Conservation (phyloP, 2,329 filamentous ascomycete genomes). For the Aphanocladium album region DNA sequence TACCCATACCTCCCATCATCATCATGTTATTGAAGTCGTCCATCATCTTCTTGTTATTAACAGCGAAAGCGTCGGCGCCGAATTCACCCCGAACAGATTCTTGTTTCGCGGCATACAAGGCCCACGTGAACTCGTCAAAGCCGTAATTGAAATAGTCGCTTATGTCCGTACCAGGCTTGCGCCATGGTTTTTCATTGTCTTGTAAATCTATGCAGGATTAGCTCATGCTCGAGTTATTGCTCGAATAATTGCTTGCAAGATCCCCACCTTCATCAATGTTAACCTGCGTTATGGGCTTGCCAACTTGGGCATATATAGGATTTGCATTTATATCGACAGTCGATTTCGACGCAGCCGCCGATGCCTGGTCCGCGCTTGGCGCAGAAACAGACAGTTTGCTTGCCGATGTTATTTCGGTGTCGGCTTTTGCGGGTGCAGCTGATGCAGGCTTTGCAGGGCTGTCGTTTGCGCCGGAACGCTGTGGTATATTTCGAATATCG, state of each 20-base stretch:
- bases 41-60: conserved; percentile 73
- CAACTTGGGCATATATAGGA: conserved; percentile 70
- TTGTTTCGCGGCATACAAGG: conserved; percentile 87
- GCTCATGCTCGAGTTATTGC: conserved; percentile 11
- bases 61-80: conserved; percentile 57
- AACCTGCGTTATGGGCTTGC: conserved; percentile 74
- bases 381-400: conserved; percentile 27
- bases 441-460: conserved; percentile 40
- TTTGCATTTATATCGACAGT: conserved; percentile 80
- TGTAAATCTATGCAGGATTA: conserved; percentile 49
- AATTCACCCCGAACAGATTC: conserved; percentile 72
- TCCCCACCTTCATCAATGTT: conserved; percentile 62
- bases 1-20: conserved; percentile 49
- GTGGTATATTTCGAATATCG: conserved; percentile 61
- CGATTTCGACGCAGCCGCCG: conserved; percentile 68
- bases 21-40: conserved; percentile 65
- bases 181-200: conserved; percentile 89
- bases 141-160: conserved; percentile 99
- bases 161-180: conserved; percentile 86
- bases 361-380: conserved; percentile 49
- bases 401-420: conserved; percentile 32
- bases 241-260: too few relatives aligned
- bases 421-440: conserved; percentile 36
- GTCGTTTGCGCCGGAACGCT: conserved; percentile 52
- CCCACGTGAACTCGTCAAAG: conserved; percentile 98